Conservation (phyloP, 1,284 basidiomycete genomes). For the Mycena sp. region DNA sequence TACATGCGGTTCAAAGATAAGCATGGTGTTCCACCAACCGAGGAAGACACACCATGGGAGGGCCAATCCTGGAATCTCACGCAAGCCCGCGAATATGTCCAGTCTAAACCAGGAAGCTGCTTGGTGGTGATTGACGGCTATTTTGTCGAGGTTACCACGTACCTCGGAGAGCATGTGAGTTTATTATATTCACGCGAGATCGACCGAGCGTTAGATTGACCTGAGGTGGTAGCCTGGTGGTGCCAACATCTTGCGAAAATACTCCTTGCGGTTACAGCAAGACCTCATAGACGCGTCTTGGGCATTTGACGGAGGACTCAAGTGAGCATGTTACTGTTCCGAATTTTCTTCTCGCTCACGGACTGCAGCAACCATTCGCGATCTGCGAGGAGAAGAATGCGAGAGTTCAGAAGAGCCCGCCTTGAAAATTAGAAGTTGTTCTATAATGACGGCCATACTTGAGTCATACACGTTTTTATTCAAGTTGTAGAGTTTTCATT, state of each 20-base stretch:
- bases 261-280: constrained; percentile 45
- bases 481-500: too few species aligned
- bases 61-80: constrained; percentile 53
- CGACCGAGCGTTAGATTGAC: too few species aligned
- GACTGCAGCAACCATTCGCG: constrained; percentile 61
- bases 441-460: too few species aligned
- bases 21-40: constrained; percentile 35
- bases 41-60: constrained; percentile 44
- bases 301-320: constrained; percentile 79
- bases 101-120: constrained; percentile 49
- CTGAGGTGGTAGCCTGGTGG: constrained; percentile 62
- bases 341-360: background rate
- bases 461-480: too few species aligned
- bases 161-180: constrained; percentile 73
- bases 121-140: constrained; percentile 70
- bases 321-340: constrained; percentile 38
- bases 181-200: constrained; percentile 6
- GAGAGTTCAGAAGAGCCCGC: constrained; percentile 57
- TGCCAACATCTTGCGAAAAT: constrained; percentile 55
- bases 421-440: constrained; percentile 33
- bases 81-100: constrained; percentile 48
- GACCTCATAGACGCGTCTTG: constrained; percentile 57
- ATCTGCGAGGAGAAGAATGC: constrained; percentile 66
- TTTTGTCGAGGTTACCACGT: constrained; percentile 70
- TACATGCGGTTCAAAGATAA: constrained; percentile 63